phyloP scores from a whole-genome alignment of 306 rosid genomes.

The Vigna unguiculata region DNA sequence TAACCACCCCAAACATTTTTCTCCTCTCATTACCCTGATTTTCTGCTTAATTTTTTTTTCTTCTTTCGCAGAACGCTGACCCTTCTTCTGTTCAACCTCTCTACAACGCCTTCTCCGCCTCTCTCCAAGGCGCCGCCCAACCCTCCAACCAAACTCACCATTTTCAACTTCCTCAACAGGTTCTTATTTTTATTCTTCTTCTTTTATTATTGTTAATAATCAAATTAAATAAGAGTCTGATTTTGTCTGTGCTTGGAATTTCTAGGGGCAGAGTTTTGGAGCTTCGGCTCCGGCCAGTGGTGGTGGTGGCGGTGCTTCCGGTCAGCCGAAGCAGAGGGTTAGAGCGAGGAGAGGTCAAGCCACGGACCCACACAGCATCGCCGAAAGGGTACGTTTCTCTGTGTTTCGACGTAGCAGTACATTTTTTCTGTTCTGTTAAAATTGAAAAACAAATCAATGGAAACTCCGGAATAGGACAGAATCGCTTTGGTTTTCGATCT shows the following conservation, averaged over 20 bases:
- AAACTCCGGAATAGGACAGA: not conserved
- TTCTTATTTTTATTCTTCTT: not conserved
- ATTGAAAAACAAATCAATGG: not conserved
- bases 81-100: slow-evolving; percentile 60
- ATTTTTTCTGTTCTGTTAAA: not conserved
- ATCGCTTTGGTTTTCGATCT: not conserved
- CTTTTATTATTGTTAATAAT: no score
- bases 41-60: not conserved
- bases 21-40: not conserved
- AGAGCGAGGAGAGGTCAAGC: slow-evolving; percentile 99
- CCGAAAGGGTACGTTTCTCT: slow-evolving; percentile 74
- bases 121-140: slow-evolving; percentile 51
- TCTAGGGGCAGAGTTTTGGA: slow-evolving; percentile 59
- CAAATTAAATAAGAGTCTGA: not conserved
- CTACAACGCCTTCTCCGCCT: slow-evolving; percentile 67
- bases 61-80: slow-evolving; percentile 51
- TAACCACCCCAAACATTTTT: not conserved
- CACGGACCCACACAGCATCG: slow-evolving; percentile 98
- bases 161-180: slow-evolving; percentile 78
- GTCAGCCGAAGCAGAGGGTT: slow-evolving; percentile 87
- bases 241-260: not conserved
- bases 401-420: not conserved
- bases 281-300: slow-evolving; percentile 49
- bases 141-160: slow-evolving; percentile 47
- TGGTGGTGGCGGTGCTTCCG: slow-evolving; percentile 49